phyloP scores from a whole-genome alignment of 1,284 basidiomycete genomes.

The Hortiboletus rubellus region DNA sequence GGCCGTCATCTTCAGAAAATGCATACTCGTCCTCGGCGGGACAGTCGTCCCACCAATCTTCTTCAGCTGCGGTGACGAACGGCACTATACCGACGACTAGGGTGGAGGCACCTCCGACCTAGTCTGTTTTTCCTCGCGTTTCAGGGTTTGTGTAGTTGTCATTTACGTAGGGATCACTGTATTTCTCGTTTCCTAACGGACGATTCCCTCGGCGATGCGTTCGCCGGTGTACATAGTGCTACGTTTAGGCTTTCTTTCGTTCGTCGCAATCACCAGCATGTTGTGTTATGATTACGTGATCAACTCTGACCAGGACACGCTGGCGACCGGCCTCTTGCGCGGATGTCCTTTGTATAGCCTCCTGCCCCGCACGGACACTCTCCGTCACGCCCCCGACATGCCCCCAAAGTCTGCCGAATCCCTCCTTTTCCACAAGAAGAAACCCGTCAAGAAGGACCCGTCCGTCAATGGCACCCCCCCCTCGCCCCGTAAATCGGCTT shows the following conservation, averaged over 20 bases:
- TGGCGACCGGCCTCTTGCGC: background rate
- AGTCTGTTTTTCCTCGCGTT: constrained; percentile 10
- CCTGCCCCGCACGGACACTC: background rate
- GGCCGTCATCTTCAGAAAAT: constrained; percentile 52
- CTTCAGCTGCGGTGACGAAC: constrained; percentile 36
- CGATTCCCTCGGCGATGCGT: constrained; percentile 18
- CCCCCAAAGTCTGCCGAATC: constrained; percentile 35
- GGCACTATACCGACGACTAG: constrained; percentile 36
- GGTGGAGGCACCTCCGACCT: constrained; percentile 32
- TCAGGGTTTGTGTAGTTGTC: constrained; percentile 15
- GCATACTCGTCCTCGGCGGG: constrained; percentile 43
- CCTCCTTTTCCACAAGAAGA: constrained; percentile 38
- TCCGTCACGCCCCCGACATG: constrained; percentile 15
- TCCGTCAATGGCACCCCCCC: constrained; percentile 15
- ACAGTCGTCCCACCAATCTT: constrained; percentile 28
- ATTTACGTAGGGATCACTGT: constrained; percentile 25
- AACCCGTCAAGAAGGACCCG: constrained; percentile 24
- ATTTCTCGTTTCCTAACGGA: constrained; percentile 28
- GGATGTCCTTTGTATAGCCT: constrained; percentile 9
- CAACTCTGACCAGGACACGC: constrained; percentile 1
- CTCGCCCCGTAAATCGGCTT: constrained; percentile 31
- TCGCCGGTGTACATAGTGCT: constrained; percentile 34
- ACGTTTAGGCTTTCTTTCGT: constrained; percentile 8
- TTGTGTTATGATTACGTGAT: constrained; percentile 32
- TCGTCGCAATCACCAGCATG: constrained; percentile 12